A percentile compares a stretch with the other conserved stretches of the same genome.
Conservation (phyloP, 2,329 filamentous ascomycete species). For the Penicillium thymicola region DNA sequence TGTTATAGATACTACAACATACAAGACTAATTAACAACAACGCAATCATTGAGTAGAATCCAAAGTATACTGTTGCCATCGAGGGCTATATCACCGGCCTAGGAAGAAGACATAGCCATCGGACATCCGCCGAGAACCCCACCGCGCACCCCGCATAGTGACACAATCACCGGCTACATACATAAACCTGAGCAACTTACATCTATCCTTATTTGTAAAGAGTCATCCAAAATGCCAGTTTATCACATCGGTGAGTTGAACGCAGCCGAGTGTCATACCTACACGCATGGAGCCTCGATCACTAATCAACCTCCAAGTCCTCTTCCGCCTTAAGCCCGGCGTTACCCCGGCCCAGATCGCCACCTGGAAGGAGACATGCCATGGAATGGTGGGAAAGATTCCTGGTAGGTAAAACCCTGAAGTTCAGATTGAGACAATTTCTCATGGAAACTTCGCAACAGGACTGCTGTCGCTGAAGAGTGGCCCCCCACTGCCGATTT, state of each 20-base stretch:
- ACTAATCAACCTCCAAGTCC: conserved; percentile 28
- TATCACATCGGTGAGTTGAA: conserved; percentile 39
- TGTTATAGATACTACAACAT: no score
- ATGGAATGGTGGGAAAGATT: conserved; percentile 43
- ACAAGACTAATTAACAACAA: no score
- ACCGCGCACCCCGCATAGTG: not conserved
- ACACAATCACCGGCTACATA: not conserved
- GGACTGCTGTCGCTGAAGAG: conserved; percentile 38
- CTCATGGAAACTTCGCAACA: not conserved
- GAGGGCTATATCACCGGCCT: no score
- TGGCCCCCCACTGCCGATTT: conserved; percentile 38
- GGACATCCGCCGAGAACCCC: conserved; percentile 7
- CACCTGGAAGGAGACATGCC: conserved; percentile 29
- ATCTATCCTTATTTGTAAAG: not conserved
- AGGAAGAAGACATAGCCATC: not conserved
- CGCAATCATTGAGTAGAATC: no score
- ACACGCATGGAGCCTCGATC: not conserved
- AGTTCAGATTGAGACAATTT: not conserved
- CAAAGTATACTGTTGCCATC: no score
- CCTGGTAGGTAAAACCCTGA: conserved; percentile 28
- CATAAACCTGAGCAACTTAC: not conserved
- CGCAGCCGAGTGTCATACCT: not conserved
- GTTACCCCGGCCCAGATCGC: conserved; percentile 34
- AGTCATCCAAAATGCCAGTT: conserved; percentile 33
- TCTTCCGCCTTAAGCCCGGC: conserved; percentile 44